Conservation (phyloP, 2,329 filamentous ascomycete genomes). For the Clonostachys rosea region DNA sequence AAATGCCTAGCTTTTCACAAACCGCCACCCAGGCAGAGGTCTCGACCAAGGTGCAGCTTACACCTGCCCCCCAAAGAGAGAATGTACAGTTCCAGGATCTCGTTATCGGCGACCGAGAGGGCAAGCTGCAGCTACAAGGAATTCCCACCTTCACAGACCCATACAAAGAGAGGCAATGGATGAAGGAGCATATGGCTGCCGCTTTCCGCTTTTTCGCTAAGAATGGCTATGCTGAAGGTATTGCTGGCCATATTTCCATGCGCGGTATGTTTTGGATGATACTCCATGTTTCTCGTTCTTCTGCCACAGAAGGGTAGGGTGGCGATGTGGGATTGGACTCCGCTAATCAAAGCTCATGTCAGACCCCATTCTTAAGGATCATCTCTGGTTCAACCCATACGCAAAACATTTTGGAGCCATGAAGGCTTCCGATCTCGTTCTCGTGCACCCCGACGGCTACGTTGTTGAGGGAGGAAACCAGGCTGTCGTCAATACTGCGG, state of each 20-base stretch:
- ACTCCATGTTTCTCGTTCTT: too few relatives aligned
- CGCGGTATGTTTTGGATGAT: constrained; percentile 61
- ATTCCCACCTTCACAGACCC: too few relatives aligned
- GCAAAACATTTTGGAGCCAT: constrained; percentile 63
- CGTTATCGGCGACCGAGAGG: too few relatives aligned
- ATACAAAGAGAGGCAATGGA: too few relatives aligned
- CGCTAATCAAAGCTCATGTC: constrained; percentile 8
- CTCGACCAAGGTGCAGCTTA: too few relatives aligned
- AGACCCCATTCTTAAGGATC: background rate
- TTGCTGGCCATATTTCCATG: constrained; percentile 62
- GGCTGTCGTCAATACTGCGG: constrained; percentile 60
- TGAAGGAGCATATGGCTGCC: constrained; percentile 52
- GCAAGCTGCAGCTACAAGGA: too few relatives aligned
- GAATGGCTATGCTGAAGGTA: constrained; percentile 63
- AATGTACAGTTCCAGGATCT: too few relatives aligned
- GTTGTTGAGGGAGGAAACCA: constrained; percentile 57
- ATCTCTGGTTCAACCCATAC: constrained; percentile 42
- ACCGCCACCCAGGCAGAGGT: too few relatives aligned
- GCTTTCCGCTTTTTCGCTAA: constrained; percentile 66
- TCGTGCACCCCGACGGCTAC: constrained; percentile 56
- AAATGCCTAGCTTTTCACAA: too few relatives aligned
- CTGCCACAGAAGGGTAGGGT: constrained; percentile 4
- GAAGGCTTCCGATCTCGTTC: constrained; percentile 63
- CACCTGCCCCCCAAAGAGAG: too few relatives aligned
- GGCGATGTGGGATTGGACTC: constrained; percentile 13